Evolutionary conservation across 768 basidiomycete species (phyloP), one percentile per base, ranked within the genome.

Genomic region (Russula olivacea): DNA sequence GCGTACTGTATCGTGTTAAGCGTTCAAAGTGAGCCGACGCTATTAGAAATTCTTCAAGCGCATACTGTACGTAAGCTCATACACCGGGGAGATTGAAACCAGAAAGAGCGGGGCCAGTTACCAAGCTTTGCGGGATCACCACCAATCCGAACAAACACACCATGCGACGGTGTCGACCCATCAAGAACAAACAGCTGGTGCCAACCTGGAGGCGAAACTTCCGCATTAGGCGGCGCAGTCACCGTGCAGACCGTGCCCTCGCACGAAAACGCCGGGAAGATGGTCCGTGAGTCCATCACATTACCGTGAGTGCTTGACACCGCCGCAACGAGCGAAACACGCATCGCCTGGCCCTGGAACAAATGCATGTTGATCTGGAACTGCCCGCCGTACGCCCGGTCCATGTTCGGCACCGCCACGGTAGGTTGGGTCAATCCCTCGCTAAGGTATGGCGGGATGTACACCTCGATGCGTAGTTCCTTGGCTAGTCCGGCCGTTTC

Each of bases 381-480:
- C 21, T 72, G 71, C 12, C 79, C 79, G 0, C 81, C 78, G 40
- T 86, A 83, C 0, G 67, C 72, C 87, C 88, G 90, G 69, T 91
- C 88, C 14, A 77, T 81, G 60, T 77, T 70, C 0, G 77, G 66
- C 49, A 88, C 77, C 23, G 78, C 82, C 72, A 84, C 88, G 50
- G 73, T 76, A 0, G 89, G 93, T 61, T 87, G 88, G 4, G 66
- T 71, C 66, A 79, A 74, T 12, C 88, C 87, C 65, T 81, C 74
- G 66, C 76, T 84, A 64, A 92, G 80, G 74, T 96, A 98, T 15
- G 89, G 91, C 9, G 95, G 95, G 68, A 89, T 81, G 75, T 96
- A 96, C 30, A 87, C 84, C 72, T 88, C 80, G 66, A 81, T 81
- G 15, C 92, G 81, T 74, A 91, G 86, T 70, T 95, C 91, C 66